Percentiles rank a stretch among this genome's conserved stretches.
Conservation (phyloP, 768 basidiomycete species). For the Infundibulicybe gibba region DNA sequence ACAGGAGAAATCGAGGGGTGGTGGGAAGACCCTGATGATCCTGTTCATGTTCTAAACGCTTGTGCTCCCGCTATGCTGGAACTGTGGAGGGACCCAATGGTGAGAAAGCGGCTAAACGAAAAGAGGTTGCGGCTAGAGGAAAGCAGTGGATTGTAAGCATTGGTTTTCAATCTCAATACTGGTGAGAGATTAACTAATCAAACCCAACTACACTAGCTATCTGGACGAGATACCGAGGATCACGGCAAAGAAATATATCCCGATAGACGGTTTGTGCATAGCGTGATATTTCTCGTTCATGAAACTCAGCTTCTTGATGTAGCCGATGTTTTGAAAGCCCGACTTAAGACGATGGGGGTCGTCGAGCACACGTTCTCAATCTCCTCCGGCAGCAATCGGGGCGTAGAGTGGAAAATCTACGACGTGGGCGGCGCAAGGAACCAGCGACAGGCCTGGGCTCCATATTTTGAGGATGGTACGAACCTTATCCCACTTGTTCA, state of each 20-base stretch:
- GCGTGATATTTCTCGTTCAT: constrained; percentile 8
- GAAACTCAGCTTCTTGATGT: constrained; percentile 10
- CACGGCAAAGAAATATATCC: constrained; percentile 77
- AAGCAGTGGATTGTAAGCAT: constrained; percentile 78
- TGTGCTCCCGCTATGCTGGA: constrained; percentile 65
- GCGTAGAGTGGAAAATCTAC: constrained; percentile 77
- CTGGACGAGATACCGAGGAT: constrained; percentile 79
- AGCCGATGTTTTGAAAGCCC: constrained; percentile 80
- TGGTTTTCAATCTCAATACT: not conserved
- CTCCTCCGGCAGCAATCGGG: constrained; percentile 49
- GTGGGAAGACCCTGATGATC: constrained; percentile 86
- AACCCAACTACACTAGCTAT: constrained; percentile 43
- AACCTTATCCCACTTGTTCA: constrained; percentile 6
- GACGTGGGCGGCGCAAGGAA: constrained; percentile 82
- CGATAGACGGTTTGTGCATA: constrained; percentile 58
- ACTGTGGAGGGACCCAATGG: constrained; percentile 73
- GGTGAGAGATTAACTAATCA: no score
- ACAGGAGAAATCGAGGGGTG: constrained; percentile 73
- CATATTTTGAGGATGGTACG: constrained; percentile 83
- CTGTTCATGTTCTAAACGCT: constrained; percentile 66
- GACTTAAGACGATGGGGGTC: constrained; percentile 80
- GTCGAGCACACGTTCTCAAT: constrained; percentile 76
- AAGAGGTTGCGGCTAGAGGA: constrained; percentile 71
- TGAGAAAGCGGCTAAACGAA: constrained; percentile 61
- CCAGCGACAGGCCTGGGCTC: constrained; percentile 85